Percentiles rank a stretch among this genome's conserved stretches.
These are phyloP conservation scores for Colletotrichum camelliae DNA, from an alignment of 2,329 filamentous ascomycete genomes.

Conservation along the genomic window DNA sequence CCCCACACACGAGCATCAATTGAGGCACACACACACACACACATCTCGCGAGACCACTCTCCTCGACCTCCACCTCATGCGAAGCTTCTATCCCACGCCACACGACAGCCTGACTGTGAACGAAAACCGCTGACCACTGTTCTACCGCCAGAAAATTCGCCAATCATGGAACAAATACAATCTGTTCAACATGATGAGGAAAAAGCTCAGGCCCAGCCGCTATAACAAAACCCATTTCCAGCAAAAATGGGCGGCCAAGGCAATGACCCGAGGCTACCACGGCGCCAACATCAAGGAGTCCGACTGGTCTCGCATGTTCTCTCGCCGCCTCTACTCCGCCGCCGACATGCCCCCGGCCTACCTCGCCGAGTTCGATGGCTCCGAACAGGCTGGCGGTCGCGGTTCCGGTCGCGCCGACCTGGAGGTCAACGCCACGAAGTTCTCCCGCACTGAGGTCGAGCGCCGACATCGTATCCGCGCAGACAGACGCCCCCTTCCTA, in stretches of 20 bases:
- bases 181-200: slow-evolving; percentile 81
- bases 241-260: slow-evolving; percentile 96
- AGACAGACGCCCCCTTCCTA: neutral
- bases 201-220: slow-evolving; percentile 48
- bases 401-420: slow-evolving; percentile 67
- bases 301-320: slow-evolving; percentile 95
- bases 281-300: slow-evolving; percentile 93
- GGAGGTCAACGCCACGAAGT: slow-evolving; percentile 27
- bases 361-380: slow-evolving; percentile 82
- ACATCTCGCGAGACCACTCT: neutral
- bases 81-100: neutral
- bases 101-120: neutral
- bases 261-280: slow-evolving; percentile 84
- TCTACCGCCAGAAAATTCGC: slow-evolving; percentile 75
- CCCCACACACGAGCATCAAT: neutral
- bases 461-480: neutral
- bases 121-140: slow-evolving; percentile 3
- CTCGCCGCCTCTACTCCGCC: slow-evolving; percentile 78
- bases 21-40: neutral
- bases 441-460: slow-evolving; percentile 23
- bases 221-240: slow-evolving; percentile 81
- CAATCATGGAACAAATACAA: slow-evolving; percentile 99
- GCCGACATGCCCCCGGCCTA: slow-evolving; percentile 84
- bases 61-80: neutral
- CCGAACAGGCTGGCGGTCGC: slow-evolving; percentile 81